Percentiles rank a stretch among this genome's conserved stretches.
These are phyloP conservation scores for Ganoderma sp. DNA, from an alignment of 1,284 basidiomycete species.

Conservation along the genomic window DNA sequence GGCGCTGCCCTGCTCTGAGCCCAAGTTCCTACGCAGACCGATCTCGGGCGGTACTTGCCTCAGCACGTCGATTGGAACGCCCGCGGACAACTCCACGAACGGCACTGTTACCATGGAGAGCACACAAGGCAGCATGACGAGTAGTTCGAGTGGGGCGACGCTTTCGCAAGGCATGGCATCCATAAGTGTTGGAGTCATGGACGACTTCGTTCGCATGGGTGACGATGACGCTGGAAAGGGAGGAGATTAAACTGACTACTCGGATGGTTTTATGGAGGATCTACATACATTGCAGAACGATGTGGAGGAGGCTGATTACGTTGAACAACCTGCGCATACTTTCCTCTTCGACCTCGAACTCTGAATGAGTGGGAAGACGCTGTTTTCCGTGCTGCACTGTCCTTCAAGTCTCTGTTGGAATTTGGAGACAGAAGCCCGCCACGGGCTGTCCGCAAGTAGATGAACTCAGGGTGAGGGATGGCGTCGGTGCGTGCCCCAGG, in stretches of 20 bases:
- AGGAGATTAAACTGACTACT: not conserved
- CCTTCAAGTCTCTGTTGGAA: not conserved
- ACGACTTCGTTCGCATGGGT: not conserved
- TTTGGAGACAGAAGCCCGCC: not conserved
- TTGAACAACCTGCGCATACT: not conserved
- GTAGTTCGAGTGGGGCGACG: slow-evolving; percentile 4
- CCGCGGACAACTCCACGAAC: not conserved
- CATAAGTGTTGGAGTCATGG: not conserved
- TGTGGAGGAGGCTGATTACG: not conserved
- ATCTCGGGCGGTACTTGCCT: not conserved
- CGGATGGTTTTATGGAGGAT: not conserved
- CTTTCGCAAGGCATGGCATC: not conserved
- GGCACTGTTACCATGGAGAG: not conserved
- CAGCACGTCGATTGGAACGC: not conserved
- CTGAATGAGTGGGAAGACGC: not conserved
- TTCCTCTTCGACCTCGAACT: not conserved
- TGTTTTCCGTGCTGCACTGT: not conserved
- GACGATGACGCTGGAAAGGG: not conserved
- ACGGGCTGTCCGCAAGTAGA: not conserved
- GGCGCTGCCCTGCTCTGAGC: slow-evolving; percentile 4
- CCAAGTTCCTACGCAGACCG: not conserved
- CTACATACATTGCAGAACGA: not conserved
- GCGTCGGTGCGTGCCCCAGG: not conserved
- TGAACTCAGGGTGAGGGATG: too few relatives aligned
- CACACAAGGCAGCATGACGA: not conserved